Evolutionary conservation across 352 stramenopile species (phyloP).

Genomic region (Phytophthora fragariaefolia): DNA sequence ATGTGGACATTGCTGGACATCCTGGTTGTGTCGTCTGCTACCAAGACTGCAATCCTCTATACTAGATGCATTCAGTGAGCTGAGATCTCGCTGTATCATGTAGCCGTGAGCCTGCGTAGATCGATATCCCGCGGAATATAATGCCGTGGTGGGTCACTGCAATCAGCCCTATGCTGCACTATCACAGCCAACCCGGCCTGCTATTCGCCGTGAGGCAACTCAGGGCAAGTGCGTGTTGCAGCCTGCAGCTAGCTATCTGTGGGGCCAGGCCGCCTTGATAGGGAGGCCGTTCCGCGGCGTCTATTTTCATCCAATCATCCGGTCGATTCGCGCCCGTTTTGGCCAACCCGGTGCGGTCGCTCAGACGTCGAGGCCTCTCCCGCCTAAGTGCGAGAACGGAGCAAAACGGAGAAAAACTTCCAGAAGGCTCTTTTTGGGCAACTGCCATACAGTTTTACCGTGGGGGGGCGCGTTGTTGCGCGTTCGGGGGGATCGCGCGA

Average conservation of each 20-base stretch:
- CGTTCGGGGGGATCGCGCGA: conserved; percentile 16
- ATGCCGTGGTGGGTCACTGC: neutral
- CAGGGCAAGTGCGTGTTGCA: neutral
- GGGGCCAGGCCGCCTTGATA: neutral
- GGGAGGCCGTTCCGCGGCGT: neutral
- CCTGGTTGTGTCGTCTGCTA: neutral
- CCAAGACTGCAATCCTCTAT: conserved; percentile 1
- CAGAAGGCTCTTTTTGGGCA: conserved; percentile 40
- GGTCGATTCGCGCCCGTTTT: conserved; percentile 2
- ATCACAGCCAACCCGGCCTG: neutral
- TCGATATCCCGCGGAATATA: neutral
- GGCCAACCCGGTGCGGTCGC: conserved; percentile 19
- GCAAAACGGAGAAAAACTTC: conserved; percentile 51
- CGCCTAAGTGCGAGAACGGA: conserved; percentile 27
- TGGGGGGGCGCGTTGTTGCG: conserved; percentile 23
- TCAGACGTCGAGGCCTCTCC: neutral
- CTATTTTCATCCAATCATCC: conserved; percentile 19
- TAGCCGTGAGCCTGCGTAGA: neutral
- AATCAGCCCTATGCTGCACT: neutral
- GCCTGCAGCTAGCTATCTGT: too few relatives aligned
- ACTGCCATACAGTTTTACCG: conserved; percentile 16
- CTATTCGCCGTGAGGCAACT: neutral
- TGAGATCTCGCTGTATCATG: neutral
- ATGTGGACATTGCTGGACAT: neutral
- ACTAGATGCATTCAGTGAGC: neutral